A percentile compares a stretch with the other conserved stretches of the same genome.
These are phyloP conservation scores for Cruciata laevipes DNA, from an alignment of 257 asterid species.

Conservation along the genomic window DNA sequence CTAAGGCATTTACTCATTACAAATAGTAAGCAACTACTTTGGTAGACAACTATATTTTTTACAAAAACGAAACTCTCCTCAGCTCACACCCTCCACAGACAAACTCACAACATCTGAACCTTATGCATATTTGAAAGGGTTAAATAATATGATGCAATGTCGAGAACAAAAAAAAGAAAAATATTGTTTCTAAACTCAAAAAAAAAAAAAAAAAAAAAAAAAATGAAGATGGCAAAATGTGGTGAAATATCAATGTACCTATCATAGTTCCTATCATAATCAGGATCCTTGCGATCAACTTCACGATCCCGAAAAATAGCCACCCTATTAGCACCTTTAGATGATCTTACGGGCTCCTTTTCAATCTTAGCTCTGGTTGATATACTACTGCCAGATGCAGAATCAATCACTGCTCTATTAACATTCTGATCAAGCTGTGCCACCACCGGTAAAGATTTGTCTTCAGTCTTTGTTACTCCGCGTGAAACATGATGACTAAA, in stretches of 20 bases:
- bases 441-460: conserved; percentile 34
- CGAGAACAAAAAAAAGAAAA: too few relatives aligned
- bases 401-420: conserved; percentile 54
- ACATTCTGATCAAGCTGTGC: conserved; percentile 39
- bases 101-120: neutral
- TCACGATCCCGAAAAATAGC: conserved; percentile 97
- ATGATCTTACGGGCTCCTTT: conserved; percentile 64
- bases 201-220: too few relatives aligned
- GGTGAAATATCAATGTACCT: conserved; percentile 35
- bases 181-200: too few relatives aligned
- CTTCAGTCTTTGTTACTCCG: conserved; percentile 48
- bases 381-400: conserved; percentile 64
- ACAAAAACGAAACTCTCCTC: neutral
- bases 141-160: too few relatives aligned
- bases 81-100: neutral
- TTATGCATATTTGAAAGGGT: neutral
- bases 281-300: conserved; percentile 90
- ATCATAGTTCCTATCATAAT: conserved; percentile 86
- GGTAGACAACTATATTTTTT: neutral
- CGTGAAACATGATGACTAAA: conserved; percentile 45
- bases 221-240: neutral
- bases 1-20: neutral
- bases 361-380: conserved; percentile 70
- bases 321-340: conserved; percentile 58
- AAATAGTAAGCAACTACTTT: neutral